These are phyloP conservation scores for Acanthamoeba polyphaga DNA, from an alignment of 208 protist species.

Conservation along the genomic window DNA sequence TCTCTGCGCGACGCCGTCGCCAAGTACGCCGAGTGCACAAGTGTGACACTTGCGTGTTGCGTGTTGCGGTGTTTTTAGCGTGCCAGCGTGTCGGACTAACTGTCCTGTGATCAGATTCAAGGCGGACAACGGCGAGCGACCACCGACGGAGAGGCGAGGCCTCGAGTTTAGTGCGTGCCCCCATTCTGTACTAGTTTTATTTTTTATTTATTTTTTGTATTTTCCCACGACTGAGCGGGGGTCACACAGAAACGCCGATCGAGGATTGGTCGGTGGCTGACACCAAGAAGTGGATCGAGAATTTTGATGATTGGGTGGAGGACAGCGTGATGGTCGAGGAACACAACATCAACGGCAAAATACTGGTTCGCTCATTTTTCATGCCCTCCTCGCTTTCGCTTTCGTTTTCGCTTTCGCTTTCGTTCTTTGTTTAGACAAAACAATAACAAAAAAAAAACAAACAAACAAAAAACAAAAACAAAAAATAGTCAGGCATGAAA, in stretches of 20 bases:
- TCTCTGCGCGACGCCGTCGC: constrained; percentile 18
- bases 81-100: not conserved
- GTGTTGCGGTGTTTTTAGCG: not conserved
- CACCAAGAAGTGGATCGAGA: not conserved
- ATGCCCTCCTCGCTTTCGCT: not conserved
- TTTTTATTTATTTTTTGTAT: too few species aligned
- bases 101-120: not conserved
- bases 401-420: not conserved
- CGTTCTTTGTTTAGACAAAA: not conserved
- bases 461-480: not conserved
- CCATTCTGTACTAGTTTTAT: too few species aligned
- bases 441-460: not conserved
- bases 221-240: not conserved
- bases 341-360: constrained; percentile 19
- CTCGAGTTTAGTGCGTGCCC: not conserved
- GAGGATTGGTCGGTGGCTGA: constrained; percentile 29
- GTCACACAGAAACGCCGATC: constrained; percentile 28
- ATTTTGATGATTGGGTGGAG: constrained; percentile 49
- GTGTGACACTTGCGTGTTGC: not conserved
- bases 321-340: not conserved
- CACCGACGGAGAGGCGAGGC: constrained; percentile 14
- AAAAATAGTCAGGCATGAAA: not conserved
- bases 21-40: not conserved
- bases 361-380: not conserved
- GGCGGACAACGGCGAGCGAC: not conserved